A percentile compares a stretch with the other conserved stretches of the same genome.
These are phyloP conservation scores for Ophiostoma sp. DNA, from an alignment of 2,329 filamentous ascomycete species.

Conservation along the genomic window DNA sequence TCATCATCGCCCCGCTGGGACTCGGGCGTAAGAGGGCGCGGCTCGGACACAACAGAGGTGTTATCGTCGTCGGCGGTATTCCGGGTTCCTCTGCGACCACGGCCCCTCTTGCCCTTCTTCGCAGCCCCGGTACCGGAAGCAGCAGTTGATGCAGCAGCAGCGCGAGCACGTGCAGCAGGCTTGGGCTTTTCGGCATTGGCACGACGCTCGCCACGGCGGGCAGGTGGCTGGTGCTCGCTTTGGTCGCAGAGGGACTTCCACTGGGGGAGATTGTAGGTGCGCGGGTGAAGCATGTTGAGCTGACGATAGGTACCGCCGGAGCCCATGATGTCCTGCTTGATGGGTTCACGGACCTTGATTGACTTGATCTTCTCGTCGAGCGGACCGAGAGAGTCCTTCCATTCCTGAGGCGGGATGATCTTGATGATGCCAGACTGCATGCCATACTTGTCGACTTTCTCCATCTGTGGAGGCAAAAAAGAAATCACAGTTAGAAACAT, in stretches of 20 bases:
- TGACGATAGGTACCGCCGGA: conserved; percentile 93
- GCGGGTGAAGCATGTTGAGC: conserved; percentile 91
- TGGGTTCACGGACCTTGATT: conserved; percentile 91
- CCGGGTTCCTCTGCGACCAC: conserved; percentile 34
- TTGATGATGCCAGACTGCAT: conserved; percentile 98
- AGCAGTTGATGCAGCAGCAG: conserved; percentile 27
- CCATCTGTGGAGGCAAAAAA: conserved; percentile 46
- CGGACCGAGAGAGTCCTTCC: conserved; percentile 73
- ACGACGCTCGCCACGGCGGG: conserved; percentile 75
- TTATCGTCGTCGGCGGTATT: conserved; percentile 39
- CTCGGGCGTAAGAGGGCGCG: conserved; percentile 55
- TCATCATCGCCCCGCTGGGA: conserved; percentile 38
- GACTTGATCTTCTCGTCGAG: conserved; percentile 84
- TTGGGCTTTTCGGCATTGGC: conserved; percentile 54
- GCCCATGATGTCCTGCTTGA: conserved; percentile 97
- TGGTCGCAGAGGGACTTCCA: conserved; percentile 93
- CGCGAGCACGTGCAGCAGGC: conserved; percentile 38
- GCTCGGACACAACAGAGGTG: conserved; percentile 38
- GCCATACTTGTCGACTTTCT: conserved; percentile 84
- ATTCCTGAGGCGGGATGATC: conserved; percentile 88
- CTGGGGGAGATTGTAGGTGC: conserved; percentile 93
- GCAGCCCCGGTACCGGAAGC: conserved; percentile 22
- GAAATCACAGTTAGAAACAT: conserved; percentile 15
- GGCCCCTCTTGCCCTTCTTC: conserved; percentile 30
- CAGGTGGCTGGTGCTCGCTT: conserved; percentile 91